A percentile compares a stretch with the other conserved stretches of the same genome.
These are phyloP conservation scores for Apiotrichum veenhuisii DNA, from an alignment of 1,284 basidiomycete species.

Conservation along the genomic window DNA sequence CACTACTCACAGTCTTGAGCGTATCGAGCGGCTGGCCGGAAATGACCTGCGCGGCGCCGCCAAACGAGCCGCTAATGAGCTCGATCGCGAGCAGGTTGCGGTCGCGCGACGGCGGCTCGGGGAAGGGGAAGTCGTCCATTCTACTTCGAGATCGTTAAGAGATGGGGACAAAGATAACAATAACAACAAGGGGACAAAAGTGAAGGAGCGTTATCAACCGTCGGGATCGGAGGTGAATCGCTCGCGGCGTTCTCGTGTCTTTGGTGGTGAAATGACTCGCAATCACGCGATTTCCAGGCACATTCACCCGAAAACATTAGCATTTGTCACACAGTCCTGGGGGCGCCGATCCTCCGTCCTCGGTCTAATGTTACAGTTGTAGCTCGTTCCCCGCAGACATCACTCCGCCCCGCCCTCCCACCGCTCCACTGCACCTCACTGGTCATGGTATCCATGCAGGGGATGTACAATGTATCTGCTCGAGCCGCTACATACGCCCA, in stretches of 20 bases:
- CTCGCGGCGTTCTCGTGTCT: no score
- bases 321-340: no score
- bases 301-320: no score
- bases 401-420: no score
- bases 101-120: constrained; percentile 33
- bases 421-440: neutral
- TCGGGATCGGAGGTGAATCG: no score
- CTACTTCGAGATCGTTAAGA: no score
- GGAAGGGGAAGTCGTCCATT: constrained; percentile 24
- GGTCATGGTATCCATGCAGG: constrained; percentile 4
- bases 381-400: no score
- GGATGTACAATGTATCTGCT: neutral
- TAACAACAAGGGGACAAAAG: neutral
- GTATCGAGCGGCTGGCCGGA: constrained; percentile 62
- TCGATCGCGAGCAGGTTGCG: constrained; percentile 44
- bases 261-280: no score
- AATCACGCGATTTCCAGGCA: no score
- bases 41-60: constrained; percentile 59
- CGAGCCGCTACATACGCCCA: neutral
- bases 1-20: constrained; percentile 54
- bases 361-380: no score
- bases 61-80: constrained; percentile 49
- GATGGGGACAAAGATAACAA: neutral
- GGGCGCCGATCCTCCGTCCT: no score
- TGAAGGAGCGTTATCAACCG: neutral